phyloP scores from a whole-genome alignment of 2,329 filamentous ascomycete species.

The Neonectria faginata region DNA sequence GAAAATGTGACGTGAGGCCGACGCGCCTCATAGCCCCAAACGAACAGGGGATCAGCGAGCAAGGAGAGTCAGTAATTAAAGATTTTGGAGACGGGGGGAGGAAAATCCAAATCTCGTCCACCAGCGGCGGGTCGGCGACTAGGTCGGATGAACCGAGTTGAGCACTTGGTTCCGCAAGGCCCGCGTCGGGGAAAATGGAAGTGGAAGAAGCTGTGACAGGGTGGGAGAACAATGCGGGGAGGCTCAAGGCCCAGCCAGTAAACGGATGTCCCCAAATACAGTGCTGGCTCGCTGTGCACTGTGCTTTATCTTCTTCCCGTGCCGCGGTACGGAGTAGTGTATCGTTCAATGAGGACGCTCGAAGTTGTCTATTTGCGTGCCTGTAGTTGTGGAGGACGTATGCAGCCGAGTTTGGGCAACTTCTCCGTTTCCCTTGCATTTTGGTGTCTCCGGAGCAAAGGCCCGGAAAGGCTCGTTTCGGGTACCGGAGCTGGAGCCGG shows the following conservation, averaged over 20 bases:
- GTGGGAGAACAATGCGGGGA: not conserved
- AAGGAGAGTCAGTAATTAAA: not conserved
- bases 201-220: not conserved
- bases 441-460: slow-evolving; percentile 31
- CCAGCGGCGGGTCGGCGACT: slow-evolving; percentile 9
- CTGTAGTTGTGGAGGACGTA: slow-evolving; percentile 19
- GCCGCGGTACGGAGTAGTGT: not conserved
- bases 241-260: not conserved
- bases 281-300: not conserved
- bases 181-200: slow-evolving; percentile 5
- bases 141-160: not conserved
- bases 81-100: slow-evolving; percentile 1
- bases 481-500: slow-evolving; percentile 37
- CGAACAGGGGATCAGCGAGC: not conserved
- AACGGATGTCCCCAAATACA: not conserved
- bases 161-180: not conserved
- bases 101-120: slow-evolving; percentile 6
- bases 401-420: slow-evolving; percentile 8
- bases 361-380: not conserved
- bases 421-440: slow-evolving; percentile 20
- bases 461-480: slow-evolving; percentile 45
- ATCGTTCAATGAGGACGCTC: not conserved
- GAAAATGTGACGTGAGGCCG: slow-evolving; percentile 38
- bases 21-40: slow-evolving; percentile 31
- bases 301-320: not conserved